phyloP scores from a whole-genome alignment of 1,139 yeast genomes.

The Yamadazyma spencermartinsiae region DNA sequence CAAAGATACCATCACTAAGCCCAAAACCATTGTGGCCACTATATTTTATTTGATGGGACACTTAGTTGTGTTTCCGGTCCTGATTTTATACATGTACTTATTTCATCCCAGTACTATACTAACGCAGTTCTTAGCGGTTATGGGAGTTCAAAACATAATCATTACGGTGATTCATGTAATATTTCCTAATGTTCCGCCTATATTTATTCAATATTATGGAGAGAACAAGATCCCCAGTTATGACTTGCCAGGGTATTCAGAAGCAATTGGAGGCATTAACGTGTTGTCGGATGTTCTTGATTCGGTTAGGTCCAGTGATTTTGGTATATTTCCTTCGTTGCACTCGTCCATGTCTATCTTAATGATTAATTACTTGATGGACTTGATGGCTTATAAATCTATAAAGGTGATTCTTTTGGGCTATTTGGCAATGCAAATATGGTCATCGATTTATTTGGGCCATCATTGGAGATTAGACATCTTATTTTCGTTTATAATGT shows the following conservation, averaged over 20 bases:
- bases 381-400: conserved; percentile 38
- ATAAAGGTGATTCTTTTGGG: conserved; percentile 33
- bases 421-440: conserved; percentile 61
- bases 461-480: conserved; percentile 69
- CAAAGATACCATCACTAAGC: conserved; percentile 27
- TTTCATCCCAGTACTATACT: conserved; percentile 65
- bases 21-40: conserved; percentile 59
- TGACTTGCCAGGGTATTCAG: conserved; percentile 67
- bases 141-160: conserved; percentile 59
- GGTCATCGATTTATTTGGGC: conserved; percentile 73
- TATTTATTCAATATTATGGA: conserved; percentile 65
- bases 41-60: conserved; percentile 61
- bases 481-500: conserved; percentile 38
- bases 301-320: conserved; percentile 67
- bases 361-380: conserved; percentile 47
- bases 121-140: conserved; percentile 49
- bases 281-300: conserved; percentile 53
- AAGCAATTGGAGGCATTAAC: conserved; percentile 64
- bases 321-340: conserved; percentile 69
- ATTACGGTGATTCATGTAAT: conserved; percentile 62
- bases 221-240: conserved; percentile 53
- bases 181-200: conserved; percentile 71
- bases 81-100: conserved; percentile 63
- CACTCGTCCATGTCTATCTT: conserved; percentile 66
- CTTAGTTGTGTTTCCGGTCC: conserved; percentile 59